phyloP scores from a whole-genome alignment of 768 basidiomycete species.

The Amanita inopinata region DNA sequence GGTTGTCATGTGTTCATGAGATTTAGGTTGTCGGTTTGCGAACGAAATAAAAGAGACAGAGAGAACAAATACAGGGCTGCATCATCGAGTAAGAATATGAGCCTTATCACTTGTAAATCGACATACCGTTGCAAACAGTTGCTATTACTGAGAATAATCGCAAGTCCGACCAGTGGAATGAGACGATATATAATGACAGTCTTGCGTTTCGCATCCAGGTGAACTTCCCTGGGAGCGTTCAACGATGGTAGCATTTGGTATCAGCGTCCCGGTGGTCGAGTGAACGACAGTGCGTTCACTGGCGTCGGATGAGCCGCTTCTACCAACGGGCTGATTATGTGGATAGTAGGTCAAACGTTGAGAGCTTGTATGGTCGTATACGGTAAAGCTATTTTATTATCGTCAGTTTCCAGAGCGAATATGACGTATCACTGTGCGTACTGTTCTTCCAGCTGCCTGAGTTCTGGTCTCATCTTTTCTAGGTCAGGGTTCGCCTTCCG shows the following conservation, averaged over 20 bases:
- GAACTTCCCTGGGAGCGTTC: slow-evolving; percentile 40
- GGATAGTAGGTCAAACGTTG: slow-evolving; percentile 82
- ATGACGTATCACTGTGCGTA: slow-evolving; percentile 25
- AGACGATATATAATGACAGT: slow-evolving; percentile 15
- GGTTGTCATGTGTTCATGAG: not conserved
- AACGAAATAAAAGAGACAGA: not conserved
- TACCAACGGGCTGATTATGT: slow-evolving; percentile 56
- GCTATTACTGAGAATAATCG: slow-evolving; percentile 1
- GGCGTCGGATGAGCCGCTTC: slow-evolving; percentile 29
- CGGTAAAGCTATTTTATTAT: slow-evolving; percentile 55
- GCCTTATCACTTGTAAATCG: too few species aligned
- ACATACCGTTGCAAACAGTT: not conserved
- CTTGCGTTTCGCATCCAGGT: slow-evolving; percentile 26
- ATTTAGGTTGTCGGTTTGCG: not conserved
- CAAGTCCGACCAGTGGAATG: slow-evolving; percentile 1
- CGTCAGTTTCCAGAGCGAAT: slow-evolving; percentile 7
- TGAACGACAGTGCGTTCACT: slow-evolving; percentile 33
- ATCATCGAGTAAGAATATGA: too few species aligned
- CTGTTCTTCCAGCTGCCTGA: slow-evolving; percentile 91
- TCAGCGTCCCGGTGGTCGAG: slow-evolving; percentile 31
- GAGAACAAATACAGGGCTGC: too few species aligned
- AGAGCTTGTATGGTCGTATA: slow-evolving; percentile 75
- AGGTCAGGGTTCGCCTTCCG: slow-evolving; percentile 81
- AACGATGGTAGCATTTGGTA: slow-evolving; percentile 37
- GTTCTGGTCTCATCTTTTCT: slow-evolving; percentile 84